Evolutionary conservation across 1,284 basidiomycete genomes (phyloP).

Genomic region (Austroboletus rostrupii): DNA sequence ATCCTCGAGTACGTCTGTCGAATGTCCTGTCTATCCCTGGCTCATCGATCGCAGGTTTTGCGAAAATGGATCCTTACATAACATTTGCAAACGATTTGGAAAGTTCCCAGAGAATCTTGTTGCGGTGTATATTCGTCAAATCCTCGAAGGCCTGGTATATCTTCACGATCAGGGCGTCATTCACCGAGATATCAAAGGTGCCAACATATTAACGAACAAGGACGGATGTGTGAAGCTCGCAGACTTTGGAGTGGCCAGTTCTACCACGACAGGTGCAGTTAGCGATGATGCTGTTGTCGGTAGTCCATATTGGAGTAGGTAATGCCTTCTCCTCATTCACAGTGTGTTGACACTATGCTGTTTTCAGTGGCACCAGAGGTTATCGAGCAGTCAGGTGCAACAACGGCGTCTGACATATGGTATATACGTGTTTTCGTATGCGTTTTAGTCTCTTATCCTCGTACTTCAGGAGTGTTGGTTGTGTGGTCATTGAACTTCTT

Average conservation of each 20-base stretch:
- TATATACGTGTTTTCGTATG: slow-evolving; percentile 31
- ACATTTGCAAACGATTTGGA: slow-evolving; percentile 94
- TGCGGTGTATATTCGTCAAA: slow-evolving; percentile 93
- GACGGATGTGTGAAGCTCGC: slow-evolving; percentile 95
- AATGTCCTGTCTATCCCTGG: slow-evolving; percentile 3
- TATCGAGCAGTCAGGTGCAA: slow-evolving; percentile 95
- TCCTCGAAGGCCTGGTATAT: slow-evolving; percentile 89
- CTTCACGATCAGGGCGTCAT: slow-evolving; percentile 97
- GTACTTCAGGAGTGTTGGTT: slow-evolving; percentile 78
- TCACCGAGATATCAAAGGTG: slow-evolving; percentile 98
- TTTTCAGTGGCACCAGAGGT: slow-evolving; percentile 90
- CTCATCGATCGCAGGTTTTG: slow-evolving; percentile 64
- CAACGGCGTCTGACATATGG: slow-evolving; percentile 97
- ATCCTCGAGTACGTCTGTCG: slow-evolving; percentile 72
- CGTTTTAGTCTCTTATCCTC: slow-evolving; percentile 10
- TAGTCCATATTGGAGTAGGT: slow-evolving; percentile 94
- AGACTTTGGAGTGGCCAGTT: slow-evolving; percentile 88
- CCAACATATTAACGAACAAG: slow-evolving; percentile 97
- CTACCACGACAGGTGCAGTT: slow-evolving; percentile 65
- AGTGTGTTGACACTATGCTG: slow-evolving; percentile 16
- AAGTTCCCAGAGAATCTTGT: slow-evolving; percentile 97
- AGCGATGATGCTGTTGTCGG: slow-evolving; percentile 90
- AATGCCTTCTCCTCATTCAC: slow-evolving; percentile 11
- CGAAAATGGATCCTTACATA: slow-evolving; percentile 95
- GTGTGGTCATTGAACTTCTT: slow-evolving; percentile 93